Evolutionary conservation across 2,329 filamentous ascomycete species (phyloP).

Genomic region (Penicillium expansum): DNA sequence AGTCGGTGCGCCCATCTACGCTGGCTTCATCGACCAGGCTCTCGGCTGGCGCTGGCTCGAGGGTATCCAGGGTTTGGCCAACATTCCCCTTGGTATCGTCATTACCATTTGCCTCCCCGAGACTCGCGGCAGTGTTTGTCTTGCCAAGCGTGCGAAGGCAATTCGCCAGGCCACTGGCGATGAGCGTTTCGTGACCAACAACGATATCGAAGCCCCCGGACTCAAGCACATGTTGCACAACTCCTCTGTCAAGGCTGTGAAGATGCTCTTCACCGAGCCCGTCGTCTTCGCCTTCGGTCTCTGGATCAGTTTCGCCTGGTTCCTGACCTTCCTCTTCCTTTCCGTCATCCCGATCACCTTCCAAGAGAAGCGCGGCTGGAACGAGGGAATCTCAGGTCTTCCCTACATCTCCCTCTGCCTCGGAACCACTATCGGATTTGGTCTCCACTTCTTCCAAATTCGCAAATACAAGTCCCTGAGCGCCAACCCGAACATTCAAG

Average conservation of each 20-base stretch:
- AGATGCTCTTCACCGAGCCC: constrained; percentile 51
- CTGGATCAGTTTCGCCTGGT: constrained; percentile 55
- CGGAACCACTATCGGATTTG: constrained; percentile 51
- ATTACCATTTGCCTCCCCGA: constrained; percentile 48
- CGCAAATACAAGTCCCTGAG: constrained; percentile 49
- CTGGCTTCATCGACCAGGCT: constrained; percentile 53
- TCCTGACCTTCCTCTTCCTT: constrained; percentile 55
- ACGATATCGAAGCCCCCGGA: constrained; percentile 52
- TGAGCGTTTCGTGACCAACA: constrained; percentile 50
- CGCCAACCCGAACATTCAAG: constrained; percentile 29
- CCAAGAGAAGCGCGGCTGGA: constrained; percentile 53
- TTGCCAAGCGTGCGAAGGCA: constrained; percentile 50
- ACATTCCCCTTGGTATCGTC: constrained; percentile 49
- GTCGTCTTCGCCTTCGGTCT: constrained; percentile 52
- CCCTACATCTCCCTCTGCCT: constrained; percentile 53
- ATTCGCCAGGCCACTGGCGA: constrained; percentile 50
- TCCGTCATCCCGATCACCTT: constrained; percentile 53
- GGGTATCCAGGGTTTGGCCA: constrained; percentile 53
- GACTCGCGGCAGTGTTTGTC: constrained; percentile 48
- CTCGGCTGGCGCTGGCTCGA: constrained; percentile 56
- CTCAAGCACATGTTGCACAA: constrained; percentile 42
- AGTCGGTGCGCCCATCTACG: constrained; percentile 54
- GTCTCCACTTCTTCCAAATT: constrained; percentile 52
- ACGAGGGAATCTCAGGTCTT: constrained; percentile 50
- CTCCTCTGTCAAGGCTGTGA: constrained; percentile 53